Base-by-base conservation (phyloP, 208 protist genomes). In the Leishmania tarentolae region DNA sequence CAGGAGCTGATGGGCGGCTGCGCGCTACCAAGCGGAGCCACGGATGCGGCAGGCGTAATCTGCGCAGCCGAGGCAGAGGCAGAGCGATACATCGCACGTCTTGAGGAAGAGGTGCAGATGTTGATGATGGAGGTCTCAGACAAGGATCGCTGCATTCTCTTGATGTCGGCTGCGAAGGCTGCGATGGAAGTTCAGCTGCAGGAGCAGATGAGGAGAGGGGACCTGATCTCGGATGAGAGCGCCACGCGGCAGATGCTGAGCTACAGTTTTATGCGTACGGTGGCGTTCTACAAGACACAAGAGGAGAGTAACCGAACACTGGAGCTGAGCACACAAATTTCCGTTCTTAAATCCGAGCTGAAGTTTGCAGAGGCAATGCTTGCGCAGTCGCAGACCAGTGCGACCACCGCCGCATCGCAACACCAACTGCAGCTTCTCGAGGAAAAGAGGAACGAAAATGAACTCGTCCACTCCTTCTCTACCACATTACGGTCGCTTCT, bases 91-190 rank as follows among this genome's bases (percentile, higher is more conserved):
- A 84, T 88, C 24, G 78, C 76, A 31, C 74, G 80, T 21, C 78
- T 88, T 0, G 85, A 88, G 75, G 81, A 88, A 47, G 85, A 88
- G 61, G 82, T 89, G 66, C 82, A 85, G 68, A 47, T 57, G 11
- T 77, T 89, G 9, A 76, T 81, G 78, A 71, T 47, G 59, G 86
- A 89, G 53, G 68, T 78, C 63, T 15, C 53, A 28, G 78, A 75
- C 40, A 79, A 59, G 28, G 80, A 79, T 15, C 70, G 28, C 0
- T 31, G 79, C 56, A 52, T 61, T 37, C 13, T 75, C 53, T 59
- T 40, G 3, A 52, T 73, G 31, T 21, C 75, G 35, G n/a, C 78
- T 24, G 50, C 56, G 21, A 71, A 52, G n/a, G 79, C 80, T 47
- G 40, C 68, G 31, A 46, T 76, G 73, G 65, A 70, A n/a, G 78